Percentiles rank a stretch among this genome's conserved stretches.
Evolutionary conservation across 371 early-diverging fungal genomes (phyloP).

Genomic region (Mycotypha africana): DNA sequence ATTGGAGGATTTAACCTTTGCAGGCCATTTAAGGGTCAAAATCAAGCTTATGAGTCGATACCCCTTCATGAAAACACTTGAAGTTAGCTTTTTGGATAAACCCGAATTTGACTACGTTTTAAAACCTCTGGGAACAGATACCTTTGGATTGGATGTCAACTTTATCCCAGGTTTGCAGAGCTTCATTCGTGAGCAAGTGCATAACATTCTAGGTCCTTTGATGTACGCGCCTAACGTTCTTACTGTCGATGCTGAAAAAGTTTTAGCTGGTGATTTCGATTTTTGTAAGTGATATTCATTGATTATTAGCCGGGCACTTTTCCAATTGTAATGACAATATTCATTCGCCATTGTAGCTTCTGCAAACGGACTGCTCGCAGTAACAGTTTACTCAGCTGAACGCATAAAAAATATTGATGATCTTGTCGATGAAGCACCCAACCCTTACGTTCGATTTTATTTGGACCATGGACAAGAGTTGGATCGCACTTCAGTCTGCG

Average conservation of each 20-base stretch:
- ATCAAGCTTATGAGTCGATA: constrained; percentile 81
- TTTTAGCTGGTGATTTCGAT: constrained; percentile 66
- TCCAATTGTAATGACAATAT: not conserved
- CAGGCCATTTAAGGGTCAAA: constrained; percentile 77
- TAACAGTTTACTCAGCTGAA: constrained; percentile 73
- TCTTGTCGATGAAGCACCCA: constrained; percentile 64
- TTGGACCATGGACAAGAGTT: constrained; percentile 74
- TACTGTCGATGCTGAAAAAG: constrained; percentile 73
- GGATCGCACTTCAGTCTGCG: constrained; percentile 53
- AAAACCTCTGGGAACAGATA: constrained; percentile 89
- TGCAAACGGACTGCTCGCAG: constrained; percentile 82
- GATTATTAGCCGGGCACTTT: not conserved
- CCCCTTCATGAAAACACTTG: constrained; percentile 88
- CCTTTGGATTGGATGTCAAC: constrained; percentile 79
- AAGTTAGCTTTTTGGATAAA: constrained; percentile 82
- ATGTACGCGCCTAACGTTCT: constrained; percentile 85
- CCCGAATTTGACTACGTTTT: constrained; percentile 93
- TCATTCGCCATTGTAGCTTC: constrained; percentile 28
- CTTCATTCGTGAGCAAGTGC: constrained; percentile 78
- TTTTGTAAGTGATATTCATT: constrained; percentile 20
- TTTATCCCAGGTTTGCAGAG: constrained; percentile 79
- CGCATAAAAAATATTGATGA: constrained; percentile 58
- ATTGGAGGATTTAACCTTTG: constrained; percentile 90
- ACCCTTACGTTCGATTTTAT: constrained; percentile 76
- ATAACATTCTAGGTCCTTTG: constrained; percentile 69